Evolutionary conservation across 176 grass and related monocot genomes (phyloP).

Genomic region (Aegilops sharonensis): DNA sequence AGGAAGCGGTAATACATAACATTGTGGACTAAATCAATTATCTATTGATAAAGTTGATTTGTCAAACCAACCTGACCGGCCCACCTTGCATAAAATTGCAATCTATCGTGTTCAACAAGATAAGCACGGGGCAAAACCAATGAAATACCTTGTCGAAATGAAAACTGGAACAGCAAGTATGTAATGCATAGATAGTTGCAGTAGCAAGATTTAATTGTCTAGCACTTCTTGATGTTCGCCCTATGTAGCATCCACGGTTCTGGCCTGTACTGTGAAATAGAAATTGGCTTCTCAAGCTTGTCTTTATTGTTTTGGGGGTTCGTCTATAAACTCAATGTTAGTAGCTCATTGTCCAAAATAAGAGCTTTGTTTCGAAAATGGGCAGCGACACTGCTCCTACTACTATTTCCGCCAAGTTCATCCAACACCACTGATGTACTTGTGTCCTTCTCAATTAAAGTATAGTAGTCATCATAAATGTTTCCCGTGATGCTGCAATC

Average conservation of each 20-base stretch:
- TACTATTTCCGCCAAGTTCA: constrained; percentile 25
- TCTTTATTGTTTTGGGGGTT: constrained; percentile 41
- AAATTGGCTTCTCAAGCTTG: constrained; percentile 41
- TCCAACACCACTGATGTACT: neutral
- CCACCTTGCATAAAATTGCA: constrained; percentile 46
- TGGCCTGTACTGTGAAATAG: constrained; percentile 60
- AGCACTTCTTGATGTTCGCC: constrained; percentile 39
- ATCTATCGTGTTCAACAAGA: constrained; percentile 10
- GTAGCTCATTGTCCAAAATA: constrained; percentile 43
- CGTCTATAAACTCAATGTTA: constrained; percentile 57
- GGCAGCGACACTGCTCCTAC: neutral
- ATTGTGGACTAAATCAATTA: too few relatives aligned
- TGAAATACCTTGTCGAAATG: neutral
- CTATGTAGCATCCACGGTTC: constrained; percentile 75
- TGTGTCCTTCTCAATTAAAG: constrained; percentile 35
- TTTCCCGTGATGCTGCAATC: neutral
- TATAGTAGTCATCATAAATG: constrained; percentile 3
- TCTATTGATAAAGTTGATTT: constrained; percentile 68
- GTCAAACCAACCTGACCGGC: constrained; percentile 77
- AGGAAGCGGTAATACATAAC: too few relatives aligned
- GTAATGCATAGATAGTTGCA: constrained; percentile 40
- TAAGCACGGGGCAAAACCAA: neutral
- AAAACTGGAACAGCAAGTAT: neutral
- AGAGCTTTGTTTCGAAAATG: constrained; percentile 33
- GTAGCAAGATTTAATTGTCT: constrained; percentile 87